A percentile compares a stretch with the other conserved stretches of the same genome.
Evolutionary conservation across 768 basidiomycete genomes (phyloP).

Genomic region (Pluteus cervinus): DNA sequence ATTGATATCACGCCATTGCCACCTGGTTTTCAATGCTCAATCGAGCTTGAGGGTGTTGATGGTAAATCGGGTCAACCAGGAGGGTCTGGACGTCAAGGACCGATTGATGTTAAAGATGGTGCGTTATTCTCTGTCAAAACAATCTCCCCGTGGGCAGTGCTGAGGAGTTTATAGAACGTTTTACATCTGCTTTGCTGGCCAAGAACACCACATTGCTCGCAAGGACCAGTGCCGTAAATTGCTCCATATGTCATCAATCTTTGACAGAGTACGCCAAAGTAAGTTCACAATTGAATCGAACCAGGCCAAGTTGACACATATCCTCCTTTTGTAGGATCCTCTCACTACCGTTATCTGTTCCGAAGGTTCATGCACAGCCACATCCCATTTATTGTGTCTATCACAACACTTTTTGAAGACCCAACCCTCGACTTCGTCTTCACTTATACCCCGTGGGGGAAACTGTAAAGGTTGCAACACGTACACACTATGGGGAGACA

Average conservation of each 20-base stretch:
- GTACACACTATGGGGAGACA: conserved; percentile 66
- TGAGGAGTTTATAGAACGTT: conserved; percentile 28
- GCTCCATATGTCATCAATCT: conserved; percentile 40
- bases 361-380: conserved; percentile 35
- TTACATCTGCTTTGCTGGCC: conserved; percentile 40
- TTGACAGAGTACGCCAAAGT: conserved; percentile 38
- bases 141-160: conserved; percentile 1
- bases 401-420: conserved; percentile 35
- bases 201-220: conserved; percentile 41
- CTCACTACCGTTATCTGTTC: conserved; percentile 52
- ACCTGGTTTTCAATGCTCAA: conserved; percentile 39
- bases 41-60: conserved; percentile 67
- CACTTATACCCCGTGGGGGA: conserved; percentile 60
- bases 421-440: conserved; percentile 10
- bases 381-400: conserved; percentile 57
- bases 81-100: conserved; percentile 49
- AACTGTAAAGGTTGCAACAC: conserved; percentile 42
- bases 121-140: conserved; percentile 11
- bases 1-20: conserved; percentile 32
- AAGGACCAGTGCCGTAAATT: conserved; percentile 25
- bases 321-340: conserved; percentile 33
- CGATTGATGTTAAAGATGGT: conserved; percentile 59
- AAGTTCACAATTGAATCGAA: conserved; percentile 12
- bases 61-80: conserved; percentile 49
- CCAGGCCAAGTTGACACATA: conserved; percentile 2